These are phyloP conservation scores for Quercus parvula DNA, from an alignment of 306 rosid species.

Conservation along the genomic window DNA sequence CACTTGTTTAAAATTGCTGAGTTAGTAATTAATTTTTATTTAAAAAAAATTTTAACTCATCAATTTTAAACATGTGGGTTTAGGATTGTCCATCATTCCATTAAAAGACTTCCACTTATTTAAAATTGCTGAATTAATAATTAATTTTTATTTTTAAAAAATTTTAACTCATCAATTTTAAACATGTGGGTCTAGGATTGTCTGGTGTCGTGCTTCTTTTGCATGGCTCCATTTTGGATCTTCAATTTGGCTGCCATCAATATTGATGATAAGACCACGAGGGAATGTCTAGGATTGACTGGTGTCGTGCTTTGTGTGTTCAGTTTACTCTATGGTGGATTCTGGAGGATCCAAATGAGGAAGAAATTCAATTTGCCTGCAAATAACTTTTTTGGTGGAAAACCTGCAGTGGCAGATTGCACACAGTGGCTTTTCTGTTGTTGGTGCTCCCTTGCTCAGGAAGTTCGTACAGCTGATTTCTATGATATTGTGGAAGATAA, in stretches of 20 bases:
- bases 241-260: constrained; percentile 42
- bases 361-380: constrained; percentile 40
- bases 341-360: constrained; percentile 63
- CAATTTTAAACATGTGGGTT: too few relatives aligned
- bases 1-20: too few relatives aligned
- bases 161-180: too few relatives aligned
- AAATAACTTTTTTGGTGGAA: constrained; percentile 35
- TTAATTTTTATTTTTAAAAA: too few relatives aligned
- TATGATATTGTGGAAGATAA: constrained; percentile 34
- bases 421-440: constrained; percentile 54
- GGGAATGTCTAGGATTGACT: constrained; percentile 23
- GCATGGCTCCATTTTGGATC: constrained; percentile 52
- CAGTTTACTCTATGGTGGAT: constrained; percentile 58
- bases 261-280: constrained; percentile 31
- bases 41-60: too few relatives aligned
- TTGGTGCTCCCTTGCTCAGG: constrained; percentile 63
- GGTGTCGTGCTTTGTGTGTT: constrained; percentile 40
- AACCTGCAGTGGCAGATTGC: constrained; percentile 42
- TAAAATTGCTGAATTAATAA: too few relatives aligned
- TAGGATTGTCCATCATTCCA: too few relatives aligned
- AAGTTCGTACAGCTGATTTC: constrained; percentile 47
- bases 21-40: too few relatives aligned
- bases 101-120: too few relatives aligned
- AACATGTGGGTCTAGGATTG: constrained; percentile 5
- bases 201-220: constrained; percentile 31